Base-by-base conservation (phyloP, 2,329 filamentous ascomycete species). In the Aaosphaeria arxii region DNA sequence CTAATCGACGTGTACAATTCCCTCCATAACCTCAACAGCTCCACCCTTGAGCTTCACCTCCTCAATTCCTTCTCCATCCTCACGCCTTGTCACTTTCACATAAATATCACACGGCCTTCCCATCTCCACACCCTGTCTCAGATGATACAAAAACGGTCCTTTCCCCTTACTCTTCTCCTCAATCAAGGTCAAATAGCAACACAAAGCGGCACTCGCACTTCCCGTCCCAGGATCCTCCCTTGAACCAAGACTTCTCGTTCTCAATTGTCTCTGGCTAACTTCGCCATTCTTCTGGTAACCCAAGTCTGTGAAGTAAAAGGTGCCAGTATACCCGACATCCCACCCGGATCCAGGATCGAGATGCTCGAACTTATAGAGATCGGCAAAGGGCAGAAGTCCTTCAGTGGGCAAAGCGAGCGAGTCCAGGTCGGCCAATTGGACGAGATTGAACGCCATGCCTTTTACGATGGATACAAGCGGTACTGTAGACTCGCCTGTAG, bases 401-500 rank as follows among this genome's bases (percentile, higher is more conserved):
- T 47, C 30, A 1, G 42, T 48, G 1, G 45, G 48, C 17, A 47
- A 33, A 2, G 40, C 59, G 1, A 64, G 48, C 7, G 79, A 75
- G 11, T 81, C 81, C 4, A 89, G 67, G 45, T 76, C 77, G 0
- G 78, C 71, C 30, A 92, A 73, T 50, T 78, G 69, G 9, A 86
- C 74, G 30, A 88, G 78, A 35, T 82, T 69, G 66, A 89, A 90
- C 1, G 81, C 81, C 83, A 91, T 86, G 44, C 87, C 88, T 40
- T 81, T 81, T 13, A 90, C 86, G 33, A 89, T 73, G 40, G 63
- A 69, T 1, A 73, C 66, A 4, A 72, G 48, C 6, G 65, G 64
- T 4, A 61, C 58, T 0, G 52, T 57, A 5, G 28, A 2, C 1
- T 32, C 45, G 40, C 57, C 52, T 7, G 64, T 43, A 1, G 42